A percentile compares a stretch with the other conserved stretches of the same genome.
Conservation (phyloP, 164 flowering plant species). For the Berberis thunbergii region DNA sequence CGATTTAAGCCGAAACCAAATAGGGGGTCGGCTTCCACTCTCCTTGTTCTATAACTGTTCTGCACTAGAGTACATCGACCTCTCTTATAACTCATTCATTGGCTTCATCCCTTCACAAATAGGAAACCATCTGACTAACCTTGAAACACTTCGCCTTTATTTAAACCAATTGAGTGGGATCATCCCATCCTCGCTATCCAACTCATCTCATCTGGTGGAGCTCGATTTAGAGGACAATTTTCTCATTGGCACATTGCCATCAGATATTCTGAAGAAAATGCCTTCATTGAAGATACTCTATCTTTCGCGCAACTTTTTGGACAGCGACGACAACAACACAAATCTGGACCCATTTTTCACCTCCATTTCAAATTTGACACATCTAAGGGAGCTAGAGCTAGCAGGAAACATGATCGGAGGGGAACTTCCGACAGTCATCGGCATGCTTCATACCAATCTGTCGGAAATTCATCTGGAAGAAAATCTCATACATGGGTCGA, state of each 20-base stretch:
- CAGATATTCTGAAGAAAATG: constrained; percentile 12
- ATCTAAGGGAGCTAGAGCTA: constrained; percentile 13
- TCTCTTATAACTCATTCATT: constrained; percentile 12
- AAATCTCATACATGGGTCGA: constrained; percentile 10
- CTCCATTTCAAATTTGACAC: constrained; percentile 16
- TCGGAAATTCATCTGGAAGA: constrained; percentile 14
- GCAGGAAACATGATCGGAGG: constrained; percentile 16
- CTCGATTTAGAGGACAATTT: constrained; percentile 15
- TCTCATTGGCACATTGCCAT: constrained; percentile 14
- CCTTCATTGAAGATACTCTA: constrained; percentile 13
- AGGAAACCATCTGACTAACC: constrained; percentile 12
- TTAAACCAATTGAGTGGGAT: constrained; percentile 16
- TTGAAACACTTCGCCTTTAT: constrained; percentile 16
- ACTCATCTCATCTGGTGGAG: constrained; percentile 9
- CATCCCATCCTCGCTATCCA: constrained; percentile 14
- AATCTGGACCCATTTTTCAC: constrained; percentile 14
- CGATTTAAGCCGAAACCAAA: constrained; percentile 19
- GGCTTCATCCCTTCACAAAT: constrained; percentile 18
- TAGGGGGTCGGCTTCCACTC: constrained; percentile 18
- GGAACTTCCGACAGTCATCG: constrained; percentile 6
- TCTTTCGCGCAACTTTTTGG: constrained; percentile 13
- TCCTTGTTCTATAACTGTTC: constrained; percentile 16
- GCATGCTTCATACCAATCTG: constrained; percentile 11
- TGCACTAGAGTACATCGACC: constrained; percentile 7
- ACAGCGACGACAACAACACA: constrained; percentile 14